A percentile compares a stretch with the other conserved stretches of the same genome.
Evolutionary conservation across 805 yeast species (phyloP).

Genomic region (Metschnikowia kunwiensis): DNA sequence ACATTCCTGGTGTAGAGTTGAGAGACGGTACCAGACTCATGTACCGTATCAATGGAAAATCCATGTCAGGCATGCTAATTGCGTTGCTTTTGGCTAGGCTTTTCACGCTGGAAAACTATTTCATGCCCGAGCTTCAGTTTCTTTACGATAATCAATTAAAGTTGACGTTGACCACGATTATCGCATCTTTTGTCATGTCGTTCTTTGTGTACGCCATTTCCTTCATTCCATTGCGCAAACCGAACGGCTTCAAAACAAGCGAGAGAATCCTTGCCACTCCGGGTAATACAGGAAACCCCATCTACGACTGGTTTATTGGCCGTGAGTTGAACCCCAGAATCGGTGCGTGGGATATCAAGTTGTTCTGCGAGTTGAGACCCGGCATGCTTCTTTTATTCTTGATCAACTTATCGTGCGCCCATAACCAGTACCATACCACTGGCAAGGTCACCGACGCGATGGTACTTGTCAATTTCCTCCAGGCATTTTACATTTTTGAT

Average conservation of each 20-base stretch:
- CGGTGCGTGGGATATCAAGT: slow-evolving; percentile 81
- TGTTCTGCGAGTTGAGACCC: slow-evolving; percentile 92
- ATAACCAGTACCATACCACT: slow-evolving; percentile 64
- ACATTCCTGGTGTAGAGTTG: slow-evolving; percentile 60
- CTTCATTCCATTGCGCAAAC: slow-evolving; percentile 52
- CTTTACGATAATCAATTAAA: slow-evolving; percentile 66
- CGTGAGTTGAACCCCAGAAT: slow-evolving; percentile 91
- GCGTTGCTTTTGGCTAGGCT: slow-evolving; percentile 50
- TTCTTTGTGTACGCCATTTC: slow-evolving; percentile 63
- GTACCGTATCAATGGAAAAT: slow-evolving; percentile 81
- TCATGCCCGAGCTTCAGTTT: slow-evolving; percentile 76
- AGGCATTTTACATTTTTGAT: slow-evolving; percentile 81
- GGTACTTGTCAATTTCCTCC: slow-evolving; percentile 62
- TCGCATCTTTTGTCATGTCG: slow-evolving; percentile 64
- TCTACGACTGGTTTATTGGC: slow-evolving; percentile 97
- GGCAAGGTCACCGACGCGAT: slow-evolving; percentile 72
- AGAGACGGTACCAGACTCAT: slow-evolving; percentile 70
- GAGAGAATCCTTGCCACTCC: slow-evolving; percentile 79
- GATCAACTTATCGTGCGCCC: slow-evolving; percentile 74
- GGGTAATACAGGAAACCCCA: slow-evolving; percentile 72
- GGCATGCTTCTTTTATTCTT: slow-evolving; percentile 86
- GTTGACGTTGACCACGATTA: slow-evolving; percentile 58
- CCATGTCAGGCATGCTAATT: slow-evolving; percentile 43
- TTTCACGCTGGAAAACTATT: slow-evolving; percentile 43
- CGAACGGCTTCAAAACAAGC: slow-evolving; percentile 52